Conservation (phyloP, 257 asterid species). For the Jacaranda copaia region DNA sequence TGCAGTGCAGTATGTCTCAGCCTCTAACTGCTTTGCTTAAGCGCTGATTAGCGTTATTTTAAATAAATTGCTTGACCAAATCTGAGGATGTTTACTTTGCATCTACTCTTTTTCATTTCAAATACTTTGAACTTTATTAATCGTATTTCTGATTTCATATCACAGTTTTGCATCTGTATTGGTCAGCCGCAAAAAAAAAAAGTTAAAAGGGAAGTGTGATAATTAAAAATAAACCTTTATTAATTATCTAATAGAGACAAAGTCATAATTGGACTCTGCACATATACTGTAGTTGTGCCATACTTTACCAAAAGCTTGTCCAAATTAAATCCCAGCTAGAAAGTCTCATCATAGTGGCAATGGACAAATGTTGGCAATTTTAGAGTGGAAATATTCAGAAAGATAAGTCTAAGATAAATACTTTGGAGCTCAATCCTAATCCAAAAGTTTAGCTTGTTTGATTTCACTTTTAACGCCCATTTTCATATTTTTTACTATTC, state of each 20-base stretch:
- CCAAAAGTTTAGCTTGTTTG: too few species aligned
- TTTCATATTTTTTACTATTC: too few species aligned
- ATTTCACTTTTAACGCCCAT: too few species aligned
- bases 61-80: background rate
- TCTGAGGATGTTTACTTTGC: background rate
- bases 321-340: too few species aligned
- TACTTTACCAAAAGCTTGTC: background rate
- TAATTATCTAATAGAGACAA: background rate
- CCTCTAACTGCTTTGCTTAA: conserved; percentile 27
- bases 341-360: too few species aligned
- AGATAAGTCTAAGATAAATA: too few species aligned
- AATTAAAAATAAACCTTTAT: background rate
- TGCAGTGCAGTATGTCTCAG: conserved; percentile 30
- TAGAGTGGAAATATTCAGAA: too few species aligned
- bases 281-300: background rate
- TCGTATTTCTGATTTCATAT: background rate
- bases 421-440: too few species aligned
- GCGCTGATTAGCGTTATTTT: background rate
- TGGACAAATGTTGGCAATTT: too few species aligned
- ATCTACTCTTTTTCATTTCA: background rate
- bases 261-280: background rate
- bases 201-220: background rate
- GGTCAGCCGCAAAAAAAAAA: background rate
- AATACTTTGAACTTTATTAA: background rate
- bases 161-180: background rate